A percentile compares a stretch with the other conserved stretches of the same genome.
These are phyloP conservation scores for Phytopythium delawarense DNA, from an alignment of 352 stramenopile species.

Conservation along the genomic window DNA sequence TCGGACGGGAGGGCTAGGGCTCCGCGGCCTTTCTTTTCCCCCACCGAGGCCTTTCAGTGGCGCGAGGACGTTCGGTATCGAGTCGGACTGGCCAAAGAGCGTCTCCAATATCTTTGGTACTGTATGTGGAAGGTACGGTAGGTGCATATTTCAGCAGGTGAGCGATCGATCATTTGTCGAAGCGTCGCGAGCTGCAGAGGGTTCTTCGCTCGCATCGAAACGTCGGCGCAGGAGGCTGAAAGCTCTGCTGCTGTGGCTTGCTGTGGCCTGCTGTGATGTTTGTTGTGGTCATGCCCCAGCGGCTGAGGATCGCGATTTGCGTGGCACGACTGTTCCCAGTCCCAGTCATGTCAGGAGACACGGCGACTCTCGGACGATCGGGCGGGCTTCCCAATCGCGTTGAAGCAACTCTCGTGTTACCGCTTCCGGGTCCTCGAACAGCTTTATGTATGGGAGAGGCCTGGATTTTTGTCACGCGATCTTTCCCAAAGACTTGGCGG, in stretches of 20 bases:
- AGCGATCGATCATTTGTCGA: slow-evolving; percentile 1
- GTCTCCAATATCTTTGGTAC: neutral
- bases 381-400: neutral
- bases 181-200: slow-evolving; percentile 1
- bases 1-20: neutral
- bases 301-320: neutral
- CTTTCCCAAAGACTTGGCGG: neutral
- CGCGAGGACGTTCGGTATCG: neutral
- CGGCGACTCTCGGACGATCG: neutral
- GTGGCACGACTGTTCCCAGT: no score
- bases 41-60: neutral
- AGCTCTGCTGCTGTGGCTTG: no score
- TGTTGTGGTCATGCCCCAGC: neutral
- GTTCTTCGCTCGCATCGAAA: neutral
- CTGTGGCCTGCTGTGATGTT: no score
- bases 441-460: neutral
- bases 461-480: slow-evolving; percentile 1
- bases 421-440: neutral
- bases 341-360: neutral
- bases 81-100: neutral
- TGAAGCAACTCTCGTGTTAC: neutral
- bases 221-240: neutral
- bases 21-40: neutral
- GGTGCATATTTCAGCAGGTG: neutral
- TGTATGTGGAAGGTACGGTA: neutral